phyloP scores from a whole-genome alignment of 768 basidiomycete genomes.

The Gautieria morchelliformis region DNA sequence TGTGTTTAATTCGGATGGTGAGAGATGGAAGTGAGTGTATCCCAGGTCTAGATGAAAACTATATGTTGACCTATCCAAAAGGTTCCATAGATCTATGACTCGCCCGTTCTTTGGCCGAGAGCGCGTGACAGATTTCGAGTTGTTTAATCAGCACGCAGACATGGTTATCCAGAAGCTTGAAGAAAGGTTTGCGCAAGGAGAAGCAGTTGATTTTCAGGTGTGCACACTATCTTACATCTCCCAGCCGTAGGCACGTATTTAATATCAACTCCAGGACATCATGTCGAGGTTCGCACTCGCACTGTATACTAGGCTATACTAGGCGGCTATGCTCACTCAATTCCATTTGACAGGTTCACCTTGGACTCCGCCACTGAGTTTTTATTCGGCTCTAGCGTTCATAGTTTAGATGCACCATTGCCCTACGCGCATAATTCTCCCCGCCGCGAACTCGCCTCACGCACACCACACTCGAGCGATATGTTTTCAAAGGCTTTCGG shows the following conservation, averaged over 20 bases:
- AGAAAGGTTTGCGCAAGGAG: conserved; percentile 3
- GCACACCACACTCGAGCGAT: conserved; percentile 3
- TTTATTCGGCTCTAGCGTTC: conserved; percentile 35
- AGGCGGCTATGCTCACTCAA: neutral
- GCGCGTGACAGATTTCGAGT: conserved; percentile 9
- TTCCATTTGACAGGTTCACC: conserved; percentile 12
- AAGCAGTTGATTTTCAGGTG: conserved; percentile 7
- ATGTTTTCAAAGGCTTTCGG: conserved; percentile 27
- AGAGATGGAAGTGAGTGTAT: conserved; percentile 16
- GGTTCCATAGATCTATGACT: conserved; percentile 22
- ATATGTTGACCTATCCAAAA: conserved; percentile 13
- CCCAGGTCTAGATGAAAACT: neutral
- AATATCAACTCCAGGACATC: neutral
- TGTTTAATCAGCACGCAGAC: conserved; percentile 4
- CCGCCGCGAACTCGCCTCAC: neutral
- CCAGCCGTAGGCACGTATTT: neutral
- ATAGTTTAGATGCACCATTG: conserved; percentile 28
- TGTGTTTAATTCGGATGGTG: conserved; percentile 46
- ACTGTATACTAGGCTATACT: conserved; percentile 2
- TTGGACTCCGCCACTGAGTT: conserved; percentile 40
- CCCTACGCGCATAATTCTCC: conserved; percentile 28
- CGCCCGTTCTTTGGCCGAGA: conserved; percentile 20
- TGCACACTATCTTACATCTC: neutral
- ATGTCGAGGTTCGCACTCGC: neutral
- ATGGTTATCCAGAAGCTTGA: neutral